These are phyloP conservation scores for Lignosus rhinocerotis DNA, from an alignment of 1,284 basidiomycete genomes.

Conservation along the genomic window DNA sequence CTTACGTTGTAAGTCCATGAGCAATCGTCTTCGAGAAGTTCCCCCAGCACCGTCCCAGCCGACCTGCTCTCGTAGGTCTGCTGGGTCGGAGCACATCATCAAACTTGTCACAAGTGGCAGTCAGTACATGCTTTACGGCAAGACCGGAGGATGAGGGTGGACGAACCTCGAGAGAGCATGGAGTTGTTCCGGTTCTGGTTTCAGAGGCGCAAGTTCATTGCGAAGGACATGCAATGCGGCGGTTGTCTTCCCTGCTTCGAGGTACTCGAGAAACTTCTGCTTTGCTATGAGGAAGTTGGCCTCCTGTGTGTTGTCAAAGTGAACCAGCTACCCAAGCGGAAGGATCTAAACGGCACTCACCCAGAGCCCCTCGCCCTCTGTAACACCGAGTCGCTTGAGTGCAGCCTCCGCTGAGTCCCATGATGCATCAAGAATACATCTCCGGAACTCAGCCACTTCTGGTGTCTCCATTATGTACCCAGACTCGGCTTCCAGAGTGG, in stretches of 20 bases:
- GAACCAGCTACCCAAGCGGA: conserved; percentile 17
- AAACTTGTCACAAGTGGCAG: conserved; percentile 48
- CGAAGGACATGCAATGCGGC: conserved; percentile 85
- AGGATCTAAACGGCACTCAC: conserved; percentile 40
- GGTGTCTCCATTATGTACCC: conserved; percentile 85
- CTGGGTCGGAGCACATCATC: conserved; percentile 86
- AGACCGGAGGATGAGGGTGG: background rate
- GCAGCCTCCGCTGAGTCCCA: conserved; percentile 84
- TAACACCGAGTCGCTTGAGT: conserved; percentile 67
- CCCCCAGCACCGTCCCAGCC: conserved; percentile 90
- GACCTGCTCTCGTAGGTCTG: conserved; percentile 81
- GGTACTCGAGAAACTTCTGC: conserved; percentile 96
- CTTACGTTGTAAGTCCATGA: conserved; percentile 84
- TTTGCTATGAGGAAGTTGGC: conserved; percentile 87
- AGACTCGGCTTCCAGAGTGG: conserved; percentile 88
- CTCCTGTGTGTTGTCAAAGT: conserved; percentile 49
- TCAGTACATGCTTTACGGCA: background rate
- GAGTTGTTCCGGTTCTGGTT: conserved; percentile 75
- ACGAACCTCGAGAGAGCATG: conserved; percentile 82
- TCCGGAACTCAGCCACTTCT: conserved; percentile 80
- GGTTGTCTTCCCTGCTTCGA: conserved; percentile 82
- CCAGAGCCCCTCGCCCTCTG: conserved; percentile 64
- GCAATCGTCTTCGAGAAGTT: conserved; percentile 73
- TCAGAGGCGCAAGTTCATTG: conserved; percentile 82
- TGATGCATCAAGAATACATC: conserved; percentile 78